Conservation (phyloP, 352 stramenopile species). For the Phytophthora pistaciae region DNA sequence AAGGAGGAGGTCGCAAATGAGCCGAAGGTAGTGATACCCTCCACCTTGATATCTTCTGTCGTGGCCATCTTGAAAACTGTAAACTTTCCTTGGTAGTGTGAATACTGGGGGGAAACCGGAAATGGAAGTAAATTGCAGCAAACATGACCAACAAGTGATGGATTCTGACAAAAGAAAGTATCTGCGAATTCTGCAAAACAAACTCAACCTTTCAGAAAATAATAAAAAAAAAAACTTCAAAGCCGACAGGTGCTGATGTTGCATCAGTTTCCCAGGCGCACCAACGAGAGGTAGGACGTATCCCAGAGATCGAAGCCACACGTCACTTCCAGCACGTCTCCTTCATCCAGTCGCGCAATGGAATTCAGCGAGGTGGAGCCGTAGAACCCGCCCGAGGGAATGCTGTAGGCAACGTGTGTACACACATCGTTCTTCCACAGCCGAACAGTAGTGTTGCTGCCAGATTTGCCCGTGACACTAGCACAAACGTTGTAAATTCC, state of each 20-base stretch:
- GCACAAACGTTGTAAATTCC: constrained; percentile 4
- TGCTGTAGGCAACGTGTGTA: not conserved
- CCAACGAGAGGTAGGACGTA: constrained; percentile 1
- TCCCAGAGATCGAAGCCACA: not conserved
- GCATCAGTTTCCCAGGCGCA: not conserved
- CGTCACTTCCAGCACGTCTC: not conserved
- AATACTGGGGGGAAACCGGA: not conserved
- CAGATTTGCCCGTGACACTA: not conserved
- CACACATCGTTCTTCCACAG: not conserved
- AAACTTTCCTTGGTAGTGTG: not conserved
- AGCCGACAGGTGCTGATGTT: too few relatives aligned
- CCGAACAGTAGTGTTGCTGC: not conserved
- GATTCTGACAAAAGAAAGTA: too few relatives aligned
- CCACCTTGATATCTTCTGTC: not conserved
- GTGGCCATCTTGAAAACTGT: not conserved
- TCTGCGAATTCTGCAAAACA: too few relatives aligned
- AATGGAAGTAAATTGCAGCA: too few relatives aligned
- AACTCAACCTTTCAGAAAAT: too few relatives aligned
- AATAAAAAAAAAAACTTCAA: too few relatives aligned
- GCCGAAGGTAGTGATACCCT: not conserved
- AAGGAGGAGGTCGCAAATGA: not conserved
- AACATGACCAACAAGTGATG: not conserved
- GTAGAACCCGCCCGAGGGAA: not conserved
- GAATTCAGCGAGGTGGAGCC: not conserved
- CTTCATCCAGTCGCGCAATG: not conserved